phyloP scores from a whole-genome alignment of 441 rosid genomes.

The Iberis amara region DNA sequence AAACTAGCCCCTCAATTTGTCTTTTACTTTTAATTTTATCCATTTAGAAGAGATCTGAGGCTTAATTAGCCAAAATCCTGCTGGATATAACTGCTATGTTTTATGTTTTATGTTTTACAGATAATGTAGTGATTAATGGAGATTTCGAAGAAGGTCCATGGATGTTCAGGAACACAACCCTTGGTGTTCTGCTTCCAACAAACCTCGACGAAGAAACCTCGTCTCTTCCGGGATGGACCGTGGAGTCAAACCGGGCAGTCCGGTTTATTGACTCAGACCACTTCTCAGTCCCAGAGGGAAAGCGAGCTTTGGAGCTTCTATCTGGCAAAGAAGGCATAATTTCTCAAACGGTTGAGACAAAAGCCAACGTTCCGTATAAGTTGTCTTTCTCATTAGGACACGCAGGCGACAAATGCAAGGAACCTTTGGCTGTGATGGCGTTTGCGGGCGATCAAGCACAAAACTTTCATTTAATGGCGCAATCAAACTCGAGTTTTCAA shows the following conservation, averaged over 20 bases:
- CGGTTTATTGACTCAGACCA: constrained; percentile 82
- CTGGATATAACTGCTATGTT: too few species aligned
- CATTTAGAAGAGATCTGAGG: too few species aligned
- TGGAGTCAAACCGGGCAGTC: constrained; percentile 82
- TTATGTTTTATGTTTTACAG: constrained; percentile 33
- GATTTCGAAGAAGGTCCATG: constrained; percentile 92
- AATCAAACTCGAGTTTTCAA: constrained; percentile 64
- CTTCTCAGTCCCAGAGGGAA: constrained; percentile 69
- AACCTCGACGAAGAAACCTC: constrained; percentile 81
- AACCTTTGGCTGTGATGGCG: constrained; percentile 81
- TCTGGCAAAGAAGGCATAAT: constrained; percentile 96
- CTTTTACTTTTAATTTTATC: too few species aligned
- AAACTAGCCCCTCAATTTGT: not conserved
- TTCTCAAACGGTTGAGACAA: constrained; percentile 84
- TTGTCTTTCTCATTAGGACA: constrained; percentile 69
- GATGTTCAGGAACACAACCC: constrained; percentile 73
- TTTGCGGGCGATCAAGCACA: constrained; percentile 89
- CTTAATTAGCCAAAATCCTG: too few species aligned
- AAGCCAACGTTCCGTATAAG: constrained; percentile 42
- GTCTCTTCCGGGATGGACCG: constrained; percentile 84
- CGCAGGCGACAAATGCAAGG: constrained; percentile 79
- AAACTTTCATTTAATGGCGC: constrained; percentile 66
- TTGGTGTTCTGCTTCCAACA: constrained; percentile 81
- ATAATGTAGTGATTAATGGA: constrained; percentile 74
- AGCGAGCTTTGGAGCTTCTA: constrained; percentile 74